Evolutionary conservation across 441 rosid genomes (phyloP), one percentile per base, ranked within the genome.

Genomic region (Gossypium davidsonii): DNA sequence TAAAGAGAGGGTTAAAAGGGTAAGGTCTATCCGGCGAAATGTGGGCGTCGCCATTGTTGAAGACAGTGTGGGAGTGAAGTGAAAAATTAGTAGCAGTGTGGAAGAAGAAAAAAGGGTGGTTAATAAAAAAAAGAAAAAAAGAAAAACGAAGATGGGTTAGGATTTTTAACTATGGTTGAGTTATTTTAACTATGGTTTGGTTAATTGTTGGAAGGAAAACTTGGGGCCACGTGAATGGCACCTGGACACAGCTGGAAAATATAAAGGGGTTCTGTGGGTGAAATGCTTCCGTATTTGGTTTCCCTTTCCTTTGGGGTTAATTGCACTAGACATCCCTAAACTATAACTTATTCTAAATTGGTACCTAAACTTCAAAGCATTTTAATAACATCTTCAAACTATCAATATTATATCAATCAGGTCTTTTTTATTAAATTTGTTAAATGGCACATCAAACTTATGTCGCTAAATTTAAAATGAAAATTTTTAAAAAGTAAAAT

Each of bases 201-300:
- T 12, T 46, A 46, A 39, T 76, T 34, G 76, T 71, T 75, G 81
- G 62, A 31, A 73, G 14, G 7, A 2, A 15, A 28, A 28, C 0
- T 28, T 79, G 82, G 75, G 81, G 77, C 80, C 87, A 82, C 72
- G 81, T 75, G 84, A 21, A 11, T 34, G 57, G 64, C 18, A 17
- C 25, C 62, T 52, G 78, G 75, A 70, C 76, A 76, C 81, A 81
- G 86, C 86, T 80, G 86, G 61, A 23, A 79, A 78, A 28, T 72
- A 77, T 63, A 23, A 66, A 64, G 52, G 68, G 21, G 34, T 58
- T 25, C 2, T 25, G 63, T 4, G 17, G 63, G 34, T 23, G 62
- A 46, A 66, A 44, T 39, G 25, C 55, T 77, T 20, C 2, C 12
- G 34, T 55, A 1, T 3, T 20, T 55, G 2, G 34, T 31, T 4